phyloP scores from a whole-genome alignment of 768 basidiomycete genomes.

The Serendipita sp. region DNA sequence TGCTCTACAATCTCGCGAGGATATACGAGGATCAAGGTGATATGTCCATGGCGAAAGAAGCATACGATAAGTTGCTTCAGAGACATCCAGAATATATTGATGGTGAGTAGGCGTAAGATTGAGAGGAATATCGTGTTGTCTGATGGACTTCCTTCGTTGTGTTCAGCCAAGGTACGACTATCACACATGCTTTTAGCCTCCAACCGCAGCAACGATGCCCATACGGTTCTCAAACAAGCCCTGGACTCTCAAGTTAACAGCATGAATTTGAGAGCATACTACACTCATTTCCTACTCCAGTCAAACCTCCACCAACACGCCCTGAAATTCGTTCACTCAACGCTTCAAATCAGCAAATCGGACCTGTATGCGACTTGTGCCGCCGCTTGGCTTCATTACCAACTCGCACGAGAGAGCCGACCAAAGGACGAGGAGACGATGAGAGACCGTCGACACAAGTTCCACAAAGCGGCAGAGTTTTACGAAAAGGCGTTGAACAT shows the following conservation, averaged over 20 bases:
- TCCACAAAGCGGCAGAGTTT: slow-evolving; percentile 72
- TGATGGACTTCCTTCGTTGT: not conserved
- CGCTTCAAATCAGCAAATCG: slow-evolving; percentile 69
- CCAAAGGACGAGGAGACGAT: slow-evolving; percentile 27
- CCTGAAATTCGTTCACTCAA: slow-evolving; percentile 78
- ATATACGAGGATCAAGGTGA: slow-evolving; percentile 80
- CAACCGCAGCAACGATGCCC: slow-evolving; percentile 65
- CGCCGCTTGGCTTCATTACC: slow-evolving; percentile 71
- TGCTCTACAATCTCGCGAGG: slow-evolving; percentile 82
- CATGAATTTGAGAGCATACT: slow-evolving; percentile 80
- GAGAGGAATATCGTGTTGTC: not conserved
- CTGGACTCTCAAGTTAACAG: slow-evolving; percentile 61
- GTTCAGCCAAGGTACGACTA: slow-evolving; percentile 77
- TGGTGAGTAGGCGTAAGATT: slow-evolving; percentile 34
- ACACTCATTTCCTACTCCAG: slow-evolving; percentile 83
- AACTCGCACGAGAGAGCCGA: slow-evolving; percentile 70
- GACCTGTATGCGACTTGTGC: slow-evolving; percentile 88
- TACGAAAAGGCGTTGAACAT: slow-evolving; percentile 80
- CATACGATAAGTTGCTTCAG: slow-evolving; percentile 73
- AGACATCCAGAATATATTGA: slow-evolving; percentile 93
- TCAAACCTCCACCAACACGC: slow-evolving; percentile 53
- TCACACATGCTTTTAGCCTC: slow-evolving; percentile 59
- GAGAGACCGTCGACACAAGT: slow-evolving; percentile 55
- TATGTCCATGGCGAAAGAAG: slow-evolving; percentile 55
- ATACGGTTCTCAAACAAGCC: slow-evolving; percentile 79